Base-by-base conservation (phyloP, 176 grass and related monocot species). In the Ensete glaucum region DNA sequence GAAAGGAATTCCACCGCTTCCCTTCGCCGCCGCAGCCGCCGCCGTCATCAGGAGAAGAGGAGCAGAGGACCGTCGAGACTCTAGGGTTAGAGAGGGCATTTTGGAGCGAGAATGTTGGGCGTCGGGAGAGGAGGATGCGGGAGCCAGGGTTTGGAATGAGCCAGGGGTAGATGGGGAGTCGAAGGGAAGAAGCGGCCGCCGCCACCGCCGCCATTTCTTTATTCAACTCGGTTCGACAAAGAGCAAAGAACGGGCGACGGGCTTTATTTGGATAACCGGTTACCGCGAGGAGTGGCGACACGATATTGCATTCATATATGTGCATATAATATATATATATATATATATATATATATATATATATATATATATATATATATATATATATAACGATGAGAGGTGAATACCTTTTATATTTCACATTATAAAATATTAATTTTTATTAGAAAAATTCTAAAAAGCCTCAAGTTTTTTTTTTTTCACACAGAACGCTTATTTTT, bases 1-100 rank as follows among this genome's bases (percentile, higher is more conserved):
- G 84, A 23, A 82, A 78, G 2, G 95, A 87, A 25, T 91, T 86
- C 95, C 95, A 98, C 53, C 78, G 83, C 82, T 75, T 85, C 62
- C 81, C 78, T 3, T 73, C 72, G 16, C 74, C 69, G 25, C 54
- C 80, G 53, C 57, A 69, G 13, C 53, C 52, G 12, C 16, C 43
- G 11, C 21, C 67, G 34, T 11, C 2, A 50, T 50, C 29, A 48
- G 48, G 13, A 29, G 52, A 75, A 50, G 66, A 53, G 58, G 68
- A 63, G 59, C 75, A 63, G 62, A 87, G 52, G 54, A 79, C 51
- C 19, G 80, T 81, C 20, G 53, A 73, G 73, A 74, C 81, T 57
- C 82, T 80, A 22, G 82, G 82, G 51, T 70, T 82, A 6, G 72
- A 22, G 11, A 73, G 43, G 66, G 27, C 23, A 43, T 27, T 34